These are phyloP conservation scores for Botrytis elliptica DNA, from an alignment of 2,329 filamentous ascomycete species.

Conservation along the genomic window DNA sequence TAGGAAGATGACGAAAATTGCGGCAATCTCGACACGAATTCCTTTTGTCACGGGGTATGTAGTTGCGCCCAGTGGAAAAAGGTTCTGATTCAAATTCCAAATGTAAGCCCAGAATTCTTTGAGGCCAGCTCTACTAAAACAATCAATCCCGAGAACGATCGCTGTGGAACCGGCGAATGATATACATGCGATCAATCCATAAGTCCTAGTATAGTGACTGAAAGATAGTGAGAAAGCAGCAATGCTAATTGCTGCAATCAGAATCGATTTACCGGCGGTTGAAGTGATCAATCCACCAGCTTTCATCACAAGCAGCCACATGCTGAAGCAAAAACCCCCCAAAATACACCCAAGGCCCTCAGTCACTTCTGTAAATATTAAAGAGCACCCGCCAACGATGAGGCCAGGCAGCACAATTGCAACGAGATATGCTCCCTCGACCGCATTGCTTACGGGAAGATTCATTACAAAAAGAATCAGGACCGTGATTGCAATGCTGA, in stretches of 20 bases:
- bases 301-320: constrained; percentile 80
- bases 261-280: constrained; percentile 63
- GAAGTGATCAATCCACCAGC: constrained; percentile 70
- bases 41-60: constrained; percentile 86
- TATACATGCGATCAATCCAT: constrained; percentile 72
- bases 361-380: constrained; percentile 81
- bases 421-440: constrained; percentile 85
- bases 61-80: constrained; percentile 73
- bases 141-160: constrained; percentile 82
- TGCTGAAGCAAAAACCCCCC: constrained; percentile 40
- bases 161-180: constrained; percentile 80
- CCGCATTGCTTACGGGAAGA: constrained; percentile 67
- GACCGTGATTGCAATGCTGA: constrained; percentile 71
- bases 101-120: constrained; percentile 97
- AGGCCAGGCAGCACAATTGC: constrained; percentile 71
- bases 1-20: constrained; percentile 70
- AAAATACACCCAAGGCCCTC: constrained; percentile 65
- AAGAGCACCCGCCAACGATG: constrained; percentile 69
- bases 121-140: constrained; percentile 81
- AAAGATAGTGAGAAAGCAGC: constrained; percentile 73
- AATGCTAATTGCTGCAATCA: constrained; percentile 72
- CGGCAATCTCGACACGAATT: constrained; percentile 80
- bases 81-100: constrained; percentile 75
- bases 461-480: constrained; percentile 88
- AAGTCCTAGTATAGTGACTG: constrained; percentile 72